Percentiles rank a stretch among this genome's conserved stretches.
Conservation (phyloP, 306 rosid species). For the Styphnolobium japonicum region DNA sequence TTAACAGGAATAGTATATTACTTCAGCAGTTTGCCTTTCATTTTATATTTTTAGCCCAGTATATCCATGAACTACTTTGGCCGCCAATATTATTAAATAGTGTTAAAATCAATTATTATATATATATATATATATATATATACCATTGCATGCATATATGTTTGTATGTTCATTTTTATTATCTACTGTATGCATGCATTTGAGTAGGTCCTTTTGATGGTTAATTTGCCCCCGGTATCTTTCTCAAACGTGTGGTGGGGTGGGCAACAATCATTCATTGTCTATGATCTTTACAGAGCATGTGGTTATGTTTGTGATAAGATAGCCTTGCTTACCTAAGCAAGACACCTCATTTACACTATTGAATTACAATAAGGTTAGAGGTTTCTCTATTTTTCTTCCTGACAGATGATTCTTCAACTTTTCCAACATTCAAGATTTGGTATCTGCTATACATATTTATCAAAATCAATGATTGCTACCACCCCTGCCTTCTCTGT, state of each 20-base stretch:
- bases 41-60: background rate
- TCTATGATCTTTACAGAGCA: conserved; percentile 28
- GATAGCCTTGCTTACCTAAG: conserved; percentile 23
- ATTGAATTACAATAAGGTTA: background rate
- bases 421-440: conserved; percentile 31
- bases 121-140: background rate
- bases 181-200: conserved; percentile 28
- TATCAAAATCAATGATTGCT: conserved; percentile 36
- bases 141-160: too few relatives aligned
- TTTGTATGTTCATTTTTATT: background rate
- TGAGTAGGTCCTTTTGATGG: conserved; percentile 19
- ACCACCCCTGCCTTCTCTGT: conserved; percentile 15
- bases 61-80: background rate
- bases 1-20: background rate
- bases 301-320: conserved; percentile 30
- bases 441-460: conserved; percentile 25
- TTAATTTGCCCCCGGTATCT: conserved; percentile 27
- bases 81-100: background rate
- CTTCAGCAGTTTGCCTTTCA: background rate
- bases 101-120: background rate
- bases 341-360: conserved; percentile 18
- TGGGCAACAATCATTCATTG: conserved; percentile 36
- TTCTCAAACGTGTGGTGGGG: conserved; percentile 30
- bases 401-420: conserved; percentile 29
- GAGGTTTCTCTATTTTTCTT: conserved; percentile 20